Percentiles rank a stretch among this genome's conserved stretches.
phyloP scores from a whole-genome alignment of 75 land plant genomes.

The Pinus taeda region DNA sequence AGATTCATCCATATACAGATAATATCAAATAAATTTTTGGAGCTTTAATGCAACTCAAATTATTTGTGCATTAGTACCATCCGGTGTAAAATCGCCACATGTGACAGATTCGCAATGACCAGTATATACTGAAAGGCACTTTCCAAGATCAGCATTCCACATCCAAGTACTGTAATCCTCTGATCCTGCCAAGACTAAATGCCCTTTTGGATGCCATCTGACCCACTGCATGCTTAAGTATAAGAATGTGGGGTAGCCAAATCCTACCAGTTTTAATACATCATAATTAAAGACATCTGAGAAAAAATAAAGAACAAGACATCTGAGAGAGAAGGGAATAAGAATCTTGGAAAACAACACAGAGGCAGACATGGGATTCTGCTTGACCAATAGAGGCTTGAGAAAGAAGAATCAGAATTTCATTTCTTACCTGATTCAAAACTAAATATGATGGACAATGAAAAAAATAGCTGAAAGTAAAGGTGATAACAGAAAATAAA shows the following conservation, averaged over 20 bases:
- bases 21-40: not conserved
- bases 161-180: constrained; percentile 85
- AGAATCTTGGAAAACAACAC: constrained; percentile 1
- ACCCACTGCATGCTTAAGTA: constrained; percentile 61
- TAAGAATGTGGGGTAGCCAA: not conserved
- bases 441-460: not conserved
- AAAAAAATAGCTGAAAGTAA: not conserved
- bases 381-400: not conserved
- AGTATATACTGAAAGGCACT: constrained; percentile 59
- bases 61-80: constrained; percentile 48
- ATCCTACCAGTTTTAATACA: not conserved
- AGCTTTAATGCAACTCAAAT: not conserved
- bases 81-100: constrained; percentile 96
- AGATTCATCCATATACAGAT: not conserved
- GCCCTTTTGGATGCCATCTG: constrained; percentile 95
- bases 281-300: not conserved
- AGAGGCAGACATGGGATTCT: not conserved
- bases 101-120: constrained; percentile 83
- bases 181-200: constrained; percentile 89
- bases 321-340: not conserved
- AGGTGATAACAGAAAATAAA: not conserved
- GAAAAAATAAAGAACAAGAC: constrained; percentile 2
- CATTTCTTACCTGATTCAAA: not conserved
- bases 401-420: not conserved
- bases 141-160: constrained; percentile 91